Conservation (phyloP, 768 basidiomycete species). For the Astraeus odoratus region DNA sequence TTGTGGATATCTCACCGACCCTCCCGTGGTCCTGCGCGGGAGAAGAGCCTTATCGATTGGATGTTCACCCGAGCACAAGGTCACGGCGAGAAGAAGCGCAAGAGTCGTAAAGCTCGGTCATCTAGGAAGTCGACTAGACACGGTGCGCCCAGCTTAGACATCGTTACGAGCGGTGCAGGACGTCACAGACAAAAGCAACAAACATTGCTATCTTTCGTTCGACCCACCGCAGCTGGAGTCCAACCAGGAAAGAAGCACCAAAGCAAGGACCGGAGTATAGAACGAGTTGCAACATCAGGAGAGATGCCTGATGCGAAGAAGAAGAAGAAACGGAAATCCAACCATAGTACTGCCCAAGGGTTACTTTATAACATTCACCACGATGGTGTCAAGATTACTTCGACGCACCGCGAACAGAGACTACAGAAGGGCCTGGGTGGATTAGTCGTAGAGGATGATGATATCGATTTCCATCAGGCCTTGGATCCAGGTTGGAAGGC, state of each 20-base stretch:
- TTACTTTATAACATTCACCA: constrained; percentile 34
- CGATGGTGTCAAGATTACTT: constrained; percentile 31
- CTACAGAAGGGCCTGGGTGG: constrained; percentile 12
- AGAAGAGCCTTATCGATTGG: constrained; percentile 55
- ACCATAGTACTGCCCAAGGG: constrained; percentile 22
- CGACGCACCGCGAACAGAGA: constrained; percentile 14
- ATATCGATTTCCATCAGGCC: constrained; percentile 35
- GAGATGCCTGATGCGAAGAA: constrained; percentile 4
- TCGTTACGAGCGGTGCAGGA: constrained; percentile 33
- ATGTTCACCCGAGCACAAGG: constrained; percentile 49
- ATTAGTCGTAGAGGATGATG: constrained; percentile 39
- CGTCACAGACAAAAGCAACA: constrained; percentile 31
- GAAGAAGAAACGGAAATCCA: constrained; percentile 23
- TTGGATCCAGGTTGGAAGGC: constrained; percentile 33
- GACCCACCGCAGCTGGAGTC: constrained; percentile 5
- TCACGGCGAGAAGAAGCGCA: constrained; percentile 13
- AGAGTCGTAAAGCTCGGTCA: constrained; percentile 8
- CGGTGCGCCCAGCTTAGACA: constrained; percentile 22
- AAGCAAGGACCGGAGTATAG: constrained; percentile 7
- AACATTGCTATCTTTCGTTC: constrained; percentile 31
- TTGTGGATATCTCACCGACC: constrained; percentile 26
- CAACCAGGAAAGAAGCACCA: constrained; percentile 5
- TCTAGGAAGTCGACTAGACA: constrained; percentile 10
- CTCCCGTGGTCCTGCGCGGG: constrained; percentile 20
- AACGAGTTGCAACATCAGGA: constrained; percentile 4